Conservation (phyloP, 2,329 filamentous ascomycete species). For the Fonsecaea monophora region DNA sequence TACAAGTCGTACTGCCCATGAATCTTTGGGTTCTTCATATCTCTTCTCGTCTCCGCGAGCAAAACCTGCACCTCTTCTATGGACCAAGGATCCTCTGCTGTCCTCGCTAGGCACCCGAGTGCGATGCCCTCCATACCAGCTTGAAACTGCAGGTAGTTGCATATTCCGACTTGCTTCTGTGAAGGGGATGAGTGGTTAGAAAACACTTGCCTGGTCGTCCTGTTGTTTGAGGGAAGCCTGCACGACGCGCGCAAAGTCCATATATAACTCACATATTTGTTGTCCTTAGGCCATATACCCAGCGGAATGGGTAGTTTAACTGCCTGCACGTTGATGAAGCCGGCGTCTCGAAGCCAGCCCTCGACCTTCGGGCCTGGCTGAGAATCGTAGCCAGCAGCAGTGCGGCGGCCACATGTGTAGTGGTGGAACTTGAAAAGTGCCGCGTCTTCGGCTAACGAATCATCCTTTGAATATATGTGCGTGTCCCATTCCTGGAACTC, state of each 20-base stretch:
- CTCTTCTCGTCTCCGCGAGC: not conserved
- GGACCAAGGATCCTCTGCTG: not conserved
- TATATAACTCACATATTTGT: slow-evolving; percentile 1
- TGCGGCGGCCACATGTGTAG: not conserved
- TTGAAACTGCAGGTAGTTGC: slow-evolving; percentile 7
- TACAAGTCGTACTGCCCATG: slow-evolving; percentile 8
- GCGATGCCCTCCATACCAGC: slow-evolving; percentile 8
- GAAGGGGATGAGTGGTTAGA: not conserved
- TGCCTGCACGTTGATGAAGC: not conserved
- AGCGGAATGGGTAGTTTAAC: not conserved
- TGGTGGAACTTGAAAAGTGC: slow-evolving; percentile 3
- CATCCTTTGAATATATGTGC: slow-evolving; percentile 1
- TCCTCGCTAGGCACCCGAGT: not conserved
- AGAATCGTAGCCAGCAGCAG: not conserved
- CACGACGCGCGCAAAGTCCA: not conserved
- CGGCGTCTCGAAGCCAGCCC: slow-evolving; percentile 4
- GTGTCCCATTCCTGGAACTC: slow-evolving; percentile 8
- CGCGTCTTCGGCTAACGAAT: not conserved
- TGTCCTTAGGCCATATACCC: not conserved
- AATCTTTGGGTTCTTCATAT: slow-evolving; percentile 1
- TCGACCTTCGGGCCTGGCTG: not conserved
- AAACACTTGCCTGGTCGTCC: not conserved
- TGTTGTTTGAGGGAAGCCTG: not conserved
- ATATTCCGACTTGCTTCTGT: slow-evolving; percentile 4
- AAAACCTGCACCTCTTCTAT: slow-evolving; percentile 7